Evolutionary conservation across 805 yeast genomes (phyloP), one percentile per base, ranked within the genome.

Genomic region (Candida lessepsii): DNA sequence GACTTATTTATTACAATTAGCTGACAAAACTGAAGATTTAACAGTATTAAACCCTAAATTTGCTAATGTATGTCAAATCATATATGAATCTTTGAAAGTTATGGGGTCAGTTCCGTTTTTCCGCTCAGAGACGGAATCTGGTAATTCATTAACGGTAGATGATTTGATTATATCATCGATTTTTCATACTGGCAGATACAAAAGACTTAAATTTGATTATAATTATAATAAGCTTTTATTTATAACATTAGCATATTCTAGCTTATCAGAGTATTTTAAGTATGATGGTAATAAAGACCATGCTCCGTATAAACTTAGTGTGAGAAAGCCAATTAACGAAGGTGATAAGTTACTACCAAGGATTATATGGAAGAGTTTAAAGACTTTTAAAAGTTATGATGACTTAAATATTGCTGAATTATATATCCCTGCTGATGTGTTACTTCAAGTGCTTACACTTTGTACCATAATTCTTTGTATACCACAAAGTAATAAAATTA

Each of bases 51-150:
- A 36, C 26, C 23, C 29, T 3, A 35, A 39, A 19, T 43, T 46
- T 23, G 30, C n/a, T 9, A 16, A 25, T 7, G 44, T 35, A 1
- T 31, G 54, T 4, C 45, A 60, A 5, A 25, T 71, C 2, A 39
- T 81, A 0, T 70, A 68, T 50, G 57, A 63, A 5, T 56, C 75
- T 4, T 54, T 77, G 11, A 56, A 59, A 21, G 65, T 67, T 4
- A 39, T 83, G 20, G 70, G 78, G 1, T 61, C 62, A 19, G 75
- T 73, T 49, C 86, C 86, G 0, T 66, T 78, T 39, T 42, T 78
- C 6, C 56, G 60, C n/a, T n/a, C n/a, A 16, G 65, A 64, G 13
- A 47, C 54, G 21, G 55, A 53, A 6, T 58, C 65, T 3, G 73
- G 71, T 10, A 23, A 39, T 19, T 20, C 29, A 15, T 73, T 78